Evolutionary conservation across 2,329 filamentous ascomycete species (phyloP).

Genomic region (Aspergillus ochraceus): DNA sequence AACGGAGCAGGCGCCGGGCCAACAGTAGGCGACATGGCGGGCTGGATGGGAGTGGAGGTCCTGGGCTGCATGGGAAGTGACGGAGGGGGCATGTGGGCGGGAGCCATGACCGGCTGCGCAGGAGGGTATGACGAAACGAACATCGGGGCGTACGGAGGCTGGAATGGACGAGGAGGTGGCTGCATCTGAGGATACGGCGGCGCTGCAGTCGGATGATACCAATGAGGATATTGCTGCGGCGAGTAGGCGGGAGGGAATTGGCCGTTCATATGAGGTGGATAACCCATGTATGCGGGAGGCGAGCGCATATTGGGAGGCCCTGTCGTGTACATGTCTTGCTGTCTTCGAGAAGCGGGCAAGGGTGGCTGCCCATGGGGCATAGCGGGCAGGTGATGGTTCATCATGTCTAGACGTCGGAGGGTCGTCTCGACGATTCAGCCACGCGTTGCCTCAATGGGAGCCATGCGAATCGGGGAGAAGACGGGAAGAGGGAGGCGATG

Average conservation of each 20-base stretch:
- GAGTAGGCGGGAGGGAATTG: constrained; percentile 47
- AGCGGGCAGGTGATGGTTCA: constrained; percentile 47
- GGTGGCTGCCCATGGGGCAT: constrained; percentile 52
- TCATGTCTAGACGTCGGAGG: constrained; percentile 37
- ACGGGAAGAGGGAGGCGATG: constrained; percentile 15
- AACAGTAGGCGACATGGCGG: constrained; percentile 37
- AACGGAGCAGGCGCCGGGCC: constrained; percentile 27
- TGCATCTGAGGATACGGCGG: constrained; percentile 41
- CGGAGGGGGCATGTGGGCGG: constrained; percentile 36
- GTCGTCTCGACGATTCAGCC: constrained; percentile 37
- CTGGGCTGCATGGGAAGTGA: constrained; percentile 38
- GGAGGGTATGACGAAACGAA: constrained; percentile 47
- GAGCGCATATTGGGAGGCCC: constrained; percentile 54
- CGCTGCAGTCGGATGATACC: constrained; percentile 34
- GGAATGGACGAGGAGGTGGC: constrained; percentile 41
- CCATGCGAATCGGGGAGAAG: constrained; percentile 35
- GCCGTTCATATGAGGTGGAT: constrained; percentile 59
- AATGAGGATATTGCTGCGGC: constrained; percentile 48
- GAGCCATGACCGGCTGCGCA: constrained; percentile 41
- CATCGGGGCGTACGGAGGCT: constrained; percentile 43
- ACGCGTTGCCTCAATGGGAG: constrained; percentile 42
- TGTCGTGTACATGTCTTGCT: constrained; percentile 47
- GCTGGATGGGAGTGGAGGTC: constrained; percentile 38
- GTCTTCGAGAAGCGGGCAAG: constrained; percentile 49
- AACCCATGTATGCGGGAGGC: constrained; percentile 60